Conservation (phyloP, 1,139 yeast species). For the Blastobotrys capitulatus region DNA sequence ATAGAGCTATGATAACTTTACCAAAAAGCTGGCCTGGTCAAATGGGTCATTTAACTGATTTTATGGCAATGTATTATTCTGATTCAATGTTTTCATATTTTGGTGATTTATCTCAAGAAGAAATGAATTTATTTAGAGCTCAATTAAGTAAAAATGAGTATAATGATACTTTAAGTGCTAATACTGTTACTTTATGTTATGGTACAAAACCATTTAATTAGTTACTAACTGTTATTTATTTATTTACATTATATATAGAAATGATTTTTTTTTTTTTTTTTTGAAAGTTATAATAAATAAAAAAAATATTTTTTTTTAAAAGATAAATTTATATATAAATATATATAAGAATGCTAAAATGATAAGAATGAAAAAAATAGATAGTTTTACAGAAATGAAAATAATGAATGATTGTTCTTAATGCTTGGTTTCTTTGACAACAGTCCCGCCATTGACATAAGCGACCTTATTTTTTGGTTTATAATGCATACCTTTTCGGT, state of each 20-base stretch:
- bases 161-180: slow-evolving; percentile 2
- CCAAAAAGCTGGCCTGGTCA: slow-evolving; percentile 35
- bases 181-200: slow-evolving; percentile 19
- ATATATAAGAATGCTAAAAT: too few species aligned
- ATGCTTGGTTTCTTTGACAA: background rate
- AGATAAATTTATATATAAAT: background rate
- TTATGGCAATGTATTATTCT: slow-evolving; percentile 27
- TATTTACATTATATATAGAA: background rate
- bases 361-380: too few species aligned
- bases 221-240: too few species aligned
- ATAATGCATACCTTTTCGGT: background rate
- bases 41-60: slow-evolving; percentile 30
- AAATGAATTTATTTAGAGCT: slow-evolving; percentile 14
- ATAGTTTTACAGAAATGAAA: too few species aligned
- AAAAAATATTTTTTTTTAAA: background rate
- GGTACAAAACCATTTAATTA: slow-evolving; percentile 21
- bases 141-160: background rate
- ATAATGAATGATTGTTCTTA: background rate
- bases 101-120: slow-evolving; percentile 25
- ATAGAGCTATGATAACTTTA: slow-evolving; percentile 25
- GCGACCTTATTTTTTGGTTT: background rate
- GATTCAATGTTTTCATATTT: slow-evolving; percentile 27
- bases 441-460: background rate
- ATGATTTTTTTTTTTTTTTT: background rate
- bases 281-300: background rate